These are phyloP conservation scores for Aspergillus novoparasiticus DNA, from an alignment of 2,329 filamentous ascomycete species.

Conservation along the genomic window DNA sequence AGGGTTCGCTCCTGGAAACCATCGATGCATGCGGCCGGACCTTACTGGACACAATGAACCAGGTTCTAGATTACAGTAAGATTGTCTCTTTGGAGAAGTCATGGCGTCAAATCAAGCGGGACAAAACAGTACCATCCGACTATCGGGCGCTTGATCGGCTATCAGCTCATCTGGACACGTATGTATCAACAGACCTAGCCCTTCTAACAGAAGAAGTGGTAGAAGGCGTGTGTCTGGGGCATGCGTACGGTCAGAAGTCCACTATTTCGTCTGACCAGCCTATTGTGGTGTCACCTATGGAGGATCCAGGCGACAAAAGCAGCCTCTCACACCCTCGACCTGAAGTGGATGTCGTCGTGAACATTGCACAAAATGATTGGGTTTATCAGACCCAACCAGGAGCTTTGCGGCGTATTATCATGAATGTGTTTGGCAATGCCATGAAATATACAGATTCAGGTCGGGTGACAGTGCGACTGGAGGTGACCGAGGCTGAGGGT, in stretches of 20 bases:
- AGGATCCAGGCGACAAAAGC: not conserved
- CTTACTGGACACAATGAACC: slow-evolving; percentile 48
- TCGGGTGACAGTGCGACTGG: slow-evolving; percentile 50
- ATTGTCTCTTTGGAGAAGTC: slow-evolving; percentile 47
- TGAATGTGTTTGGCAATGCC: slow-evolving; percentile 66
- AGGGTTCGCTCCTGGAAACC: slow-evolving; percentile 42
- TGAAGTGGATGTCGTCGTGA: slow-evolving; percentile 53
- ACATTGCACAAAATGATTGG: slow-evolving; percentile 57
- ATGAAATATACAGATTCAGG: slow-evolving; percentile 63
- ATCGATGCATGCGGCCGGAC: slow-evolving; percentile 47
- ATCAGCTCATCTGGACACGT: slow-evolving; percentile 36
- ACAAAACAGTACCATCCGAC: slow-evolving; percentile 29
- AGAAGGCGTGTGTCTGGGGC: slow-evolving; percentile 57
- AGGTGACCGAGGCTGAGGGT: slow-evolving; percentile 30
- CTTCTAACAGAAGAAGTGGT: slow-evolving; percentile 56
- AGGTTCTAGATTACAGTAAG: slow-evolving; percentile 55
- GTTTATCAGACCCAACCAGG: slow-evolving; percentile 59
- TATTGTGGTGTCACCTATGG: slow-evolving; percentile 21
- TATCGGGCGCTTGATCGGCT: slow-evolving; percentile 33
- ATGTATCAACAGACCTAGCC: slow-evolving; percentile 46
- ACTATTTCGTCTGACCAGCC: slow-evolving; percentile 28
- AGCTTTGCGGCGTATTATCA: slow-evolving; percentile 57
- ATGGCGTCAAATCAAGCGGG: slow-evolving; percentile 36
- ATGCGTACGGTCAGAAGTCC: slow-evolving; percentile 42
- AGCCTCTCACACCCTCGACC: slow-evolving; percentile 15